Evolutionary conservation across 2,329 filamentous ascomycete species (phyloP), one percentile per base, ranked within the genome.

Genomic region (Monosporascus sp.): DNA sequence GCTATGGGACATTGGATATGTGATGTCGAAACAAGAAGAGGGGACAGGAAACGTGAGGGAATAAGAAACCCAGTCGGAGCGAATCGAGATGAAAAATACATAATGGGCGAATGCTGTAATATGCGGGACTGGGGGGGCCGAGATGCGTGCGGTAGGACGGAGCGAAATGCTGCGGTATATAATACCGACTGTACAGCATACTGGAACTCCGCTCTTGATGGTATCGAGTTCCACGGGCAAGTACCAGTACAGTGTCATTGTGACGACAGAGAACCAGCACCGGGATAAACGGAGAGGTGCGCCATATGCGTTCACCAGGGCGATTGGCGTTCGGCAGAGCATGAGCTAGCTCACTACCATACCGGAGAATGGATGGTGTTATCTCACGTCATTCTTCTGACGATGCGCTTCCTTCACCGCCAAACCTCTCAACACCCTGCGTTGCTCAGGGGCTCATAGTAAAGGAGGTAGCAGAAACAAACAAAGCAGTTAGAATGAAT

Each of bases 381-480:
- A 57, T 60, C 38, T 53, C 52, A 52, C 46, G 50, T 55, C 52
- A 55, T 48, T 17, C 48, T 50, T 52, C 50, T 48, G 54, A 44
- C 45, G 55, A 52, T 53, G 54, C 52, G 47, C 53, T 31, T 50
- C 37, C 51, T 52, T 57, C 53, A 59, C 56, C 55, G 55, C 54
- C 56, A 40, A 55, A 58, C 53, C 8, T 9, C 40, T 24, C 35
- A n/a, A 50, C 24, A 27, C 17, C 9, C 37, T 50, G 37, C 22
- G 6, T 14, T 26, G 11, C 3, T 19, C 20, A 26, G 11, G 55
- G 40, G 55, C 48, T 48, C 50, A 52, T 53, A 44, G 50, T 19
- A 55, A 52, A 27, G 37, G 26, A 38, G 48, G 40, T 38, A 50
- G 9, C 9, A 40, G 46, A 35, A 43, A n/a, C 22, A 20, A 53